Conservation (phyloP, 352 stramenopile genomes). For the Phytophthora agathidicida region DNA sequence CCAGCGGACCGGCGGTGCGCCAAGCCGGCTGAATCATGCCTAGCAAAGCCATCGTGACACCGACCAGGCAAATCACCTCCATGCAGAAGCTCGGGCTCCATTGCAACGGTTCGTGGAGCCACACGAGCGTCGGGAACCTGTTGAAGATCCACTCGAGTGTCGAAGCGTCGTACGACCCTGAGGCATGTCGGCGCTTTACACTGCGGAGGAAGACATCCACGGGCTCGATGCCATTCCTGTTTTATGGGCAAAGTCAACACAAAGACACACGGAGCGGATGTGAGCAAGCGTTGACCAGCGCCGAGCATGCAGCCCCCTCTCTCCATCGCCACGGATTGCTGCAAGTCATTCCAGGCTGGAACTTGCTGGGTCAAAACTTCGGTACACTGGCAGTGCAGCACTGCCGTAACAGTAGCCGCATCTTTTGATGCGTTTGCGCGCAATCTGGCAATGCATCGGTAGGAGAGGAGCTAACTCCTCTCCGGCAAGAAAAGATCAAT, state of each 20-base stretch:
- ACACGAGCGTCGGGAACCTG: conserved; percentile 61
- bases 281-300: conserved; percentile 6
- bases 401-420: no score
- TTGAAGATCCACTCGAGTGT: conserved; percentile 22
- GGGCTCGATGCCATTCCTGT: conserved; percentile 63
- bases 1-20: conserved; percentile 40
- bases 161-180: conserved; percentile 13
- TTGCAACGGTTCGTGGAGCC: conserved; percentile 50
- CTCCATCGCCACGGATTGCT: no score
- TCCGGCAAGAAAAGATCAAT: no score
- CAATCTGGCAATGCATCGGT: no score
- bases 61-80: conserved; percentile 50
- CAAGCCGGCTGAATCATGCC: conserved; percentile 32
- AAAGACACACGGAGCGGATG: conserved; percentile 6
- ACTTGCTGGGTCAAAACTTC: no score
- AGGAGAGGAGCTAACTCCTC: no score
- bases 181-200: conserved; percentile 30
- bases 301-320: not conserved
- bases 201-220: conserved; percentile 56
- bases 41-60: conserved; percentile 37
- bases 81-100: conserved; percentile 57
- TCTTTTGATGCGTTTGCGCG: not conserved
- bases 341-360: no score
- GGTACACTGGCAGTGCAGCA: no score
- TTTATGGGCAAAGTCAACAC: conserved; percentile 19